These are phyloP conservation scores for Plenodomus biglobosus DNA, from an alignment of 2,329 filamentous ascomycete genomes.

Conservation along the genomic window DNA sequence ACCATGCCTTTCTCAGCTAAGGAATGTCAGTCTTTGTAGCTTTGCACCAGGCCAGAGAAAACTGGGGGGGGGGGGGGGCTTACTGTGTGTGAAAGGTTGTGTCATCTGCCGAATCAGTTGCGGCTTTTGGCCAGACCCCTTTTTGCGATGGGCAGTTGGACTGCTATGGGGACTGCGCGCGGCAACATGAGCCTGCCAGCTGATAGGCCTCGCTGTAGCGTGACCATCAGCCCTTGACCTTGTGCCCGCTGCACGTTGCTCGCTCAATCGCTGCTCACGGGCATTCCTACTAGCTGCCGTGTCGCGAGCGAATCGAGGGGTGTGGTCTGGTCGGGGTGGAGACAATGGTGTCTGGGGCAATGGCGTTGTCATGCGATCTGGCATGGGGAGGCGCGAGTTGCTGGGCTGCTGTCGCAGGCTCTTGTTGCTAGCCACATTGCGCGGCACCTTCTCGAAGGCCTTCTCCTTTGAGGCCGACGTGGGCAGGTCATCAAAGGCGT, in stretches of 20 bases:
- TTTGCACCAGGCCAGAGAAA: constrained; percentile 3
- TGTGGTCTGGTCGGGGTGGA: constrained; percentile 54
- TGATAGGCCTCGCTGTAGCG: constrained; percentile 56
- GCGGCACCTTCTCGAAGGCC: constrained; percentile 78
- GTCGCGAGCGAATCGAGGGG: constrained; percentile 66
- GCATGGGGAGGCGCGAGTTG: constrained; percentile 45
- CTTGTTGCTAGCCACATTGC: constrained; percentile 68
- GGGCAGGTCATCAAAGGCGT: constrained; percentile 91
- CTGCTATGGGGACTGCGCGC: constrained; percentile 55
- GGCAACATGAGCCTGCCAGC: constrained; percentile 61
- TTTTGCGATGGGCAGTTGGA: constrained; percentile 52
- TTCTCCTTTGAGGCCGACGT: constrained; percentile 82
- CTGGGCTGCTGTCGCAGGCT: constrained; percentile 57
- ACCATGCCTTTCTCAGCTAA: constrained; percentile 90
- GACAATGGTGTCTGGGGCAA: constrained; percentile 59
- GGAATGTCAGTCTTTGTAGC: constrained; percentile 14
- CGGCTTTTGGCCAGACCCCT: constrained; percentile 67
- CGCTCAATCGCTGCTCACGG: constrained; percentile 62
- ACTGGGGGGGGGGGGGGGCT: constrained; percentile 47
- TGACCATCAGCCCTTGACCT: constrained; percentile 52
- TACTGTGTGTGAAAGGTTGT: constrained; percentile 78
- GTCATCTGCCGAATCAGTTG: constrained; percentile 86
- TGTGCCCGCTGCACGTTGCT: constrained; percentile 56
- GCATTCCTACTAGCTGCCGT: constrained; percentile 67
- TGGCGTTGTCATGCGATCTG: constrained; percentile 51